phyloP scores from a whole-genome alignment of 257 asterid species.

The Coffea canephora region DNA sequence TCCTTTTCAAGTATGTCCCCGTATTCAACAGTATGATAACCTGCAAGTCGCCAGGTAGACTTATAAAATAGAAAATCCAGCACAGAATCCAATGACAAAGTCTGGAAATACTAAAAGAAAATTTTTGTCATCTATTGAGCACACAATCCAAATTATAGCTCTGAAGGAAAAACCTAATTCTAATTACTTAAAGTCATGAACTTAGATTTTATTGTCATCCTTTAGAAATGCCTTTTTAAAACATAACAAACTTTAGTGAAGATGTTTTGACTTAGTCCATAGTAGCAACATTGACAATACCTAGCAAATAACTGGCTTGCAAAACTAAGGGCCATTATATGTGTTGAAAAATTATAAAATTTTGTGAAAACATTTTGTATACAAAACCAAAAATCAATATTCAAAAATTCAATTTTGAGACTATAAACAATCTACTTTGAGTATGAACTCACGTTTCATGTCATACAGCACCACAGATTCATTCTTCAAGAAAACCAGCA shows the following conservation, averaged over 20 bases:
- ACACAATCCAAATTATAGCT: neutral
- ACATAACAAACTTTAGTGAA: neutral
- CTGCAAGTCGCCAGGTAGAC: conserved; percentile 25
- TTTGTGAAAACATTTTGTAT: neutral
- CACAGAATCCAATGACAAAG: neutral
- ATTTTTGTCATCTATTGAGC: neutral
- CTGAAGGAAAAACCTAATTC: neutral
- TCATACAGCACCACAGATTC: neutral
- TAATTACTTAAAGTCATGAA: neutral
- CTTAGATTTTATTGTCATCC: neutral
- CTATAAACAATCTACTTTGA: neutral
- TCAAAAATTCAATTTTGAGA: neutral
- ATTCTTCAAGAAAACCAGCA: neutral
- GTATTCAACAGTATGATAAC: conserved; percentile 33
- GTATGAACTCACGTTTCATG: neutral
- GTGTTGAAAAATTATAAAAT: neutral
- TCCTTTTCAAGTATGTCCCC: conserved; percentile 35
- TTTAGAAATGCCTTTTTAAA: neutral
- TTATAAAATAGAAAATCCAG: neutral
- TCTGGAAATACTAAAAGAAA: neutral
- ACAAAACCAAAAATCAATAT: neutral
- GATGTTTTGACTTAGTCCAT: neutral
- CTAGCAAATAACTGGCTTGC: neutral
- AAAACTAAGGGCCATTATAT: neutral
- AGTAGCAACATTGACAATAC: too few relatives aligned